Base-by-base conservation (phyloP, 495 filamentous ascomycete genomes). In the Echria macrotheca region DNA sequence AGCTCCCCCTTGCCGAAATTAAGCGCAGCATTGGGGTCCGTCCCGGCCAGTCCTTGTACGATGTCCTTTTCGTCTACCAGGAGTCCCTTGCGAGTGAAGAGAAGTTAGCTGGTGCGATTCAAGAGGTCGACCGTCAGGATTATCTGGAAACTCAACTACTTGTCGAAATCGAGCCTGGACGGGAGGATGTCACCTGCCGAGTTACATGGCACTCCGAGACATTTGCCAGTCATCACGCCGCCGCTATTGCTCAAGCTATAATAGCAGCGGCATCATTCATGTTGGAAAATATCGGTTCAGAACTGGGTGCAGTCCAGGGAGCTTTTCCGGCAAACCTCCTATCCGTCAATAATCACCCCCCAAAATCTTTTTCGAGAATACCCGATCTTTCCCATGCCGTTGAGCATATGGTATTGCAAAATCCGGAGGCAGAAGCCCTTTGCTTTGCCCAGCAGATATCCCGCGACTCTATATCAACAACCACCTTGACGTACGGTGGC, bases 11-110 rank as follows among this genome's bases (percentile, higher is more conserved):
- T 12, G 64, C 74, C 0, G 80, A 87, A 14, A 86, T 94, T 47
- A 86, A 80, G 52, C 77, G 72, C 41, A 59, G 63, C 0, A 77
- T 71, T 22, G 74, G 70, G 0, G 50, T 83, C 1, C 62, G 72
- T 11, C 58, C 76, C 1, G 67, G 66, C 0, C 61, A 70, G 23
- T 59, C 57, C 5, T 61, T 88, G 2, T 91, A 87, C 50, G 84
- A 91, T 44, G 75, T 81, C 0, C 69, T 91, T 1, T 72, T 91
- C 40, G 80, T 88, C 5, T 94, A 88, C 73, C 88, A 94, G 50
- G 81, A 91, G 59, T 82, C 79, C 2, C 63, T 82, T 8, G 57
- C 73, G 31, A 70, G 60, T 12, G 6, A 70, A 1, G 12, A 32
- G 9, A 4, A 38, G 8, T 31, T 3, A 0, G 4, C 3, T 3